Conservation (phyloP, 495 filamentous ascomycete species). For the Astrocystis sublimbata region DNA sequence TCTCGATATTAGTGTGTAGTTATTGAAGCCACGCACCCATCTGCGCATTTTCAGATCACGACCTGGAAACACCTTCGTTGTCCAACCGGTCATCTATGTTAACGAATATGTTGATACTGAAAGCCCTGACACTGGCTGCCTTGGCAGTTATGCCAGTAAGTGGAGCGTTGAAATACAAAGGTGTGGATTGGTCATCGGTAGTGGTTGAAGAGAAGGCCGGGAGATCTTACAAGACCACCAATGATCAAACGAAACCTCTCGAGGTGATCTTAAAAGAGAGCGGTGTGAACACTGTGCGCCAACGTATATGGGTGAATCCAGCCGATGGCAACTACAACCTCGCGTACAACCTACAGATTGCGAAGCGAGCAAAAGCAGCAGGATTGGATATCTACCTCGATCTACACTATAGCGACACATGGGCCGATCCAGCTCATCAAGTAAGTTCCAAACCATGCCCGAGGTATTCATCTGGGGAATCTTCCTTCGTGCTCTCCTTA, state of each 20-base stretch:
- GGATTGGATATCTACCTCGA: conserved; percentile 68
- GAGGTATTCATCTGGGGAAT: no score
- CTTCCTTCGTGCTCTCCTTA: background rate
- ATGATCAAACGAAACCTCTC: conserved; percentile 54
- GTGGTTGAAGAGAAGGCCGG: conserved; percentile 63
- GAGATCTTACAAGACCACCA: conserved; percentile 58
- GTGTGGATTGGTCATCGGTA: conserved; percentile 74
- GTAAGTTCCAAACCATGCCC: background rate
- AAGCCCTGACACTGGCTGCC: conserved; percentile 23
- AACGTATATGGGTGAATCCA: conserved; percentile 74
- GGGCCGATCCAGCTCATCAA: conserved; percentile 48
- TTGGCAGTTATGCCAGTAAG: conserved; percentile 24
- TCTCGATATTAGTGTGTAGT: no score
- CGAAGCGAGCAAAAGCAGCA: conserved; percentile 61
- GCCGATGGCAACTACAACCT: conserved; percentile 64
- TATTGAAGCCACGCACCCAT: no score
- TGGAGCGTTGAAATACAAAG: conserved; percentile 61
- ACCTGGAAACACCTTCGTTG: background rate
- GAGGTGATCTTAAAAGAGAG: conserved; percentile 63
- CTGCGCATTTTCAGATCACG: no score
- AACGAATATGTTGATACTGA: conserved; percentile 21
- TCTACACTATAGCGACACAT: conserved; percentile 71
- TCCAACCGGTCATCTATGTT: background rate
- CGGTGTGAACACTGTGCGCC: conserved; percentile 71
- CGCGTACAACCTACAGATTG: conserved; percentile 68